phyloP scores from a whole-genome alignment of 495 filamentous ascomycete genomes.

The Evansstolkia leycettana region DNA sequence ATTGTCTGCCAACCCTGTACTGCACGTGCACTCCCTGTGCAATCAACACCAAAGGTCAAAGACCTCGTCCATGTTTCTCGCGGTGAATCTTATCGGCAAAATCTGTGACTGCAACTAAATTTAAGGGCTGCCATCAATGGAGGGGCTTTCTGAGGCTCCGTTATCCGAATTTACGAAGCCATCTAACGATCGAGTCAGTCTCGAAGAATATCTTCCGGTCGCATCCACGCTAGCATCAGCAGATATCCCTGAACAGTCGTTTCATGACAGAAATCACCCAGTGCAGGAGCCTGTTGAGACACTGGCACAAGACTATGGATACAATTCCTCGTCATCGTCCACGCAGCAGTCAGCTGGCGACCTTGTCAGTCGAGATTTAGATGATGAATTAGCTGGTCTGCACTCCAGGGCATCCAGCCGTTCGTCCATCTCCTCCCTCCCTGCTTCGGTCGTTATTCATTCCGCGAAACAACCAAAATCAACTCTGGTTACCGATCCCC shows the following conservation, averaged over 20 bases:
- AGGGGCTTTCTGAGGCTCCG: too few species aligned
- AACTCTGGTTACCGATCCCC: slow-evolving; percentile 4
- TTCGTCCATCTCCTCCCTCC: slow-evolving; percentile 31
- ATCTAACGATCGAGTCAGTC: slow-evolving; percentile 1
- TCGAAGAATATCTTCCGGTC: slow-evolving; percentile 7
- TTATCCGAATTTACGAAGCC: too few species aligned
- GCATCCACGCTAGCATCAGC: slow-evolving; percentile 1
- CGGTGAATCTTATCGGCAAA: too few species aligned
- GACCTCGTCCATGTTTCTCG: too few species aligned
- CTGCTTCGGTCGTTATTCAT: slow-evolving; percentile 25
- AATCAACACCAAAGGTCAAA: too few species aligned
- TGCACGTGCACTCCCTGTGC: not conserved
- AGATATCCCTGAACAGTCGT: slow-evolving; percentile 4
- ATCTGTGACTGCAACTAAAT: too few species aligned
- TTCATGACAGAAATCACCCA: slow-evolving; percentile 8
- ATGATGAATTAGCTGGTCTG: slow-evolving; percentile 17
- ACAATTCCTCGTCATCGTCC: slow-evolving; percentile 27
- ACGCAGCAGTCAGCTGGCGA: slow-evolving; percentile 15
- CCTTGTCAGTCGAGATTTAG: slow-evolving; percentile 6
- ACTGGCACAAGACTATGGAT: slow-evolving; percentile 18
- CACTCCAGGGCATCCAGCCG: slow-evolving; percentile 29
- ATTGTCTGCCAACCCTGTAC: too few species aligned
- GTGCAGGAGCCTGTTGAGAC: slow-evolving; percentile 7
- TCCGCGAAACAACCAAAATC: slow-evolving; percentile 13
- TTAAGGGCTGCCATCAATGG: too few species aligned